phyloP scores from a whole-genome alignment of 1,284 basidiomycete genomes.

The Fomitopsis schrenkii region DNA sequence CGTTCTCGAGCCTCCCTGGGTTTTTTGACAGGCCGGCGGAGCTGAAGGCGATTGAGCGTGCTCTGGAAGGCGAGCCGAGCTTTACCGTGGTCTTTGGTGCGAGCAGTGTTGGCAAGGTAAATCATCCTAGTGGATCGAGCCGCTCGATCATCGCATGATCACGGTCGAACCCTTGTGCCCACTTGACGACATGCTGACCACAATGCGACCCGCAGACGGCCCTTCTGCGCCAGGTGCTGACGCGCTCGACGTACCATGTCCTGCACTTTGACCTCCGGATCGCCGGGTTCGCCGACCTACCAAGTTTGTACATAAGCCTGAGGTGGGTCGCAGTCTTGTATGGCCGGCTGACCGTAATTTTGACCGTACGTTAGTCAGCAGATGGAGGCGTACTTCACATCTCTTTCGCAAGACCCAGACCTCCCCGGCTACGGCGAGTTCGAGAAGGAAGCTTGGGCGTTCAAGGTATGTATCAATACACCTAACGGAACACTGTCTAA shows the following conservation, averaged over 20 bases:
- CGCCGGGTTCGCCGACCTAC: slow-evolving; percentile 76
- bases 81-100: slow-evolving; percentile 81
- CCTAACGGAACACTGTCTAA: neutral
- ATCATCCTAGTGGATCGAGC: neutral
- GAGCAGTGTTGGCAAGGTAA: slow-evolving; percentile 75
- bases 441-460: slow-evolving; percentile 68
- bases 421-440: slow-evolving; percentile 71
- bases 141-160: neutral
- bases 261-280: slow-evolving; percentile 82
- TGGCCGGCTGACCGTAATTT: neutral
- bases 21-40: slow-evolving; percentile 71
- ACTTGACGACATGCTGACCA: neutral
- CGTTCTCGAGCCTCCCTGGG: slow-evolving; percentile 69
- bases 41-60: slow-evolving; percentile 55
- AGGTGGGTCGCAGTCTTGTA: slow-evolving; percentile 15
- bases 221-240: slow-evolving; percentile 72
- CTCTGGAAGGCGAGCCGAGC: slow-evolving; percentile 64
- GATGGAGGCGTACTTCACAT: slow-evolving; percentile 77
- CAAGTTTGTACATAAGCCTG: slow-evolving; percentile 70
- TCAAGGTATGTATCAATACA: slow-evolving; percentile 49
- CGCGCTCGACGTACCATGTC: slow-evolving; percentile 64
- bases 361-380: slow-evolving; percentile 45
- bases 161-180: neutral
- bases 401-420: slow-evolving; percentile 38
- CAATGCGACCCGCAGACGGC: slow-evolving; percentile 48